Conservation (phyloP, 164 flowering plant species). For the Aristolochia californica region DNA sequence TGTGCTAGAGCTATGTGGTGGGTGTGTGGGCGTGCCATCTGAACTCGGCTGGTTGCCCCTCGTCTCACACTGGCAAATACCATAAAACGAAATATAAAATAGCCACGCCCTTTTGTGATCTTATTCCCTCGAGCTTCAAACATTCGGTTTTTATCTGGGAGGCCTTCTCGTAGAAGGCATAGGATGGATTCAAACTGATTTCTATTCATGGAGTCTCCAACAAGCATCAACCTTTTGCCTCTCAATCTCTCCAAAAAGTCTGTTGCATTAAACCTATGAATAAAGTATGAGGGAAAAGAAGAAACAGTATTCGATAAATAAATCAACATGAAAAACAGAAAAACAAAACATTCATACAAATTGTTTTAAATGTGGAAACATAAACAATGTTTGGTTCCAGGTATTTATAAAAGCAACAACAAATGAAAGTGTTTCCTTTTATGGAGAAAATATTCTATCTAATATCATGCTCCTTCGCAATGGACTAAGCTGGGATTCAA, state of each 20-base stretch:
- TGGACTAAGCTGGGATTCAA: too few species aligned
- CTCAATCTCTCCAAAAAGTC: constrained; percentile 78
- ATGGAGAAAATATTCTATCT: too few species aligned
- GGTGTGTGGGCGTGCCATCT: too few species aligned
- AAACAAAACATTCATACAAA: background rate
- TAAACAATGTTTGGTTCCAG: too few species aligned
- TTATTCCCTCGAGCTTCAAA: constrained; percentile 67
- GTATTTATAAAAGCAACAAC: too few species aligned
- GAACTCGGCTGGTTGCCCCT: too few species aligned
- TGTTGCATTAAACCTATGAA: constrained; percentile 73
- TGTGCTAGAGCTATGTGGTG: too few species aligned
- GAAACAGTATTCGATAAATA: background rate
- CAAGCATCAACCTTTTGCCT: constrained; percentile 79
- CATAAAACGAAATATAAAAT: constrained; percentile 67
- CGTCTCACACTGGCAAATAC: constrained; percentile 29
- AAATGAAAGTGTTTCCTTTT: too few species aligned
- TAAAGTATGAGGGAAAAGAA: constrained; percentile 12
- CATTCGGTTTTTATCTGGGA: constrained; percentile 67
- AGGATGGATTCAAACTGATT: constrained; percentile 92
- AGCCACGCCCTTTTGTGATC: constrained; percentile 87
- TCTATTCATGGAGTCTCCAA: constrained; percentile 96
- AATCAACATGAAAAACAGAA: constrained; percentile 2
- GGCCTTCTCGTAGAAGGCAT: constrained; percentile 72
- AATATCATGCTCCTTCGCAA: too few species aligned
- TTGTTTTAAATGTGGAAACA: background rate